Evolutionary conservation across 2,329 filamentous ascomycete genomes (phyloP).

Genomic region (Fusarium sublunatum): DNA sequence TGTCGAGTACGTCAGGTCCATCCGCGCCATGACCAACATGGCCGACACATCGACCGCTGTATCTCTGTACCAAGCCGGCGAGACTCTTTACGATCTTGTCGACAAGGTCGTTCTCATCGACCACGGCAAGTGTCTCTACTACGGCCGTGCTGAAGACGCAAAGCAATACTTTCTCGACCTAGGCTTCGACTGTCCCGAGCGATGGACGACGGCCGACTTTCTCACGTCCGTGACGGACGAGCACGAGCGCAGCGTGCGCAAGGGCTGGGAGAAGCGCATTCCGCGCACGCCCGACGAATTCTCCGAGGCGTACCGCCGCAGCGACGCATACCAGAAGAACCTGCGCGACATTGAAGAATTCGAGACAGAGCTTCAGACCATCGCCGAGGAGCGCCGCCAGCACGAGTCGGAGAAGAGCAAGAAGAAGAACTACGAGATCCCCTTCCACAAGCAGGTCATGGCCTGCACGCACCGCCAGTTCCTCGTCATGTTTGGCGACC

Average conservation of each 20-base stretch:
- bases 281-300: constrained; percentile 78
- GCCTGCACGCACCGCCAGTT: constrained; percentile 80
- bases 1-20: constrained; percentile 74
- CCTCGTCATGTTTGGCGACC: constrained; percentile 82
- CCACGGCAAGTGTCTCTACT: constrained; percentile 77
- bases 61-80: constrained; percentile 77
- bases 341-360: constrained; percentile 71
- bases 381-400: constrained; percentile 57
- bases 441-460: constrained; percentile 77
- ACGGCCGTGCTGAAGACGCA: constrained; percentile 71
- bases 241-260: constrained; percentile 74
- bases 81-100: constrained; percentile 73
- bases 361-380: constrained; percentile 68
- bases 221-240: constrained; percentile 82
- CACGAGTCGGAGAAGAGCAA: constrained; percentile 75
- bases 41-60: constrained; percentile 77
- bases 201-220: constrained; percentile 80
- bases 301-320: constrained; percentile 71
- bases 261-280: constrained; percentile 72
- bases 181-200: constrained; percentile 77
- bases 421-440: constrained; percentile 80
- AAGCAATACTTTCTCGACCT: constrained; percentile 76
- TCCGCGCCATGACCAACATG: constrained; percentile 74
- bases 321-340: constrained; percentile 69
- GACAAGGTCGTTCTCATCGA: constrained; percentile 84